Evolutionary conservation across 2,329 filamentous ascomycete species (phyloP), one percentile per base, ranked within the genome.

Genomic region (Huntiella omanensis): DNA sequence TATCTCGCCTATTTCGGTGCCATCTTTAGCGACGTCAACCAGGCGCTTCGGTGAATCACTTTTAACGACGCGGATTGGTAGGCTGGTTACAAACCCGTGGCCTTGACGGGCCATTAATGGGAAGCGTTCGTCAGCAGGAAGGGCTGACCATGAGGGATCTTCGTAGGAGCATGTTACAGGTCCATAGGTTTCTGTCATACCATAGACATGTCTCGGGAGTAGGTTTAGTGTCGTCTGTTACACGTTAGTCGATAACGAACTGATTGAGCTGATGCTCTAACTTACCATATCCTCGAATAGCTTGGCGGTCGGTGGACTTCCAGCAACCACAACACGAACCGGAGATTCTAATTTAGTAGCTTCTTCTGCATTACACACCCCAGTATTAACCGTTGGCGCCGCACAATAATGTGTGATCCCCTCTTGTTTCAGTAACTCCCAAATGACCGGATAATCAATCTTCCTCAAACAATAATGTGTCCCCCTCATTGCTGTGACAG

Each of bases 131-230:
- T 81, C 75, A 4, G 65, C 53, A 0, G 82, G 73, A 1, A 95
- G 66, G 0, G 60, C 56, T n/a, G 91, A 77, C 91, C 91, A 98
- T 28, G 73, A 68, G 0, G 86, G 84, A 63, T 96, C 72, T 47
- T 80, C 69, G 56, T 98, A 98, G 7, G 87, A 85, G 60, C 92
- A 94, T 1, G 87, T 96, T 50, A 95, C 88, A 7, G 91, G 91
- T 0, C 91, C 91, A 56, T 96, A 96, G 0, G 88, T 96, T 64
- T 96, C 73, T 1, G 76, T 80, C 62, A 81, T 61, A 35, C 91
- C 91, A 59, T 98, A 98, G 5, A 93, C 86, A 59, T 98, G 91
- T 1, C 95, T 84, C 0, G 91, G 91, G 16, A 80, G 71, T 5
- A 98, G 70, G 57, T 98, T 98, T 5, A 96, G 66, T 4, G 64